Evolutionary conservation across 129 eudicot species (phyloP).

Genomic region (Escallonia rubra): DNA sequence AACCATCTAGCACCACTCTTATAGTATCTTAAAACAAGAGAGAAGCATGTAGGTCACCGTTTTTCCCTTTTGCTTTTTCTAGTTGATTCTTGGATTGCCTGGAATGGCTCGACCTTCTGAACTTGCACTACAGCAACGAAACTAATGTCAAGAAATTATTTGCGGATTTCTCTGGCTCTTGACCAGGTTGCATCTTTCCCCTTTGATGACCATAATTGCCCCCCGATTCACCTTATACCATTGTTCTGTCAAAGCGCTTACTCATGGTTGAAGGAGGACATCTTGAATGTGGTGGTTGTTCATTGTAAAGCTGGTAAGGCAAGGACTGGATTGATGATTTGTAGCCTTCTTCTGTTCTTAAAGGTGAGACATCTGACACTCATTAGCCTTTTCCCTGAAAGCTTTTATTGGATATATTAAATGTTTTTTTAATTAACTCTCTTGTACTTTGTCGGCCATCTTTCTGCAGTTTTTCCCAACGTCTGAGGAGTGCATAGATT

Average conservation of each 20-base stretch:
- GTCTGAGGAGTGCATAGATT: conserved; percentile 79
- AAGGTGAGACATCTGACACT: conserved; percentile 41
- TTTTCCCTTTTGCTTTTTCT: no score
- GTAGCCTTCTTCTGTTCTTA: conserved; percentile 81
- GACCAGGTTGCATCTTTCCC: conserved; percentile 95
- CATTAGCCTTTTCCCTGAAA: neutral
- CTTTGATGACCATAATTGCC: conserved; percentile 91
- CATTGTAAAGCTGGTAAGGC: conserved; percentile 99
- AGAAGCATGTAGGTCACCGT: no score
- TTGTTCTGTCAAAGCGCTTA: conserved; percentile 89
- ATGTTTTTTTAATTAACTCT: conserved; percentile 1
- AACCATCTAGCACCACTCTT: no score
- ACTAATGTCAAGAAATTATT: no score
- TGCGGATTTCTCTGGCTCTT: conserved; percentile 12
- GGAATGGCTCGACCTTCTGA: neutral
- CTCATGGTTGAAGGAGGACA: conserved; percentile 85
- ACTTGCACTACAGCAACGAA: neutral
- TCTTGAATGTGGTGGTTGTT: conserved; percentile 84
- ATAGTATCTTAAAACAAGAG: no score
- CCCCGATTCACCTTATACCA: conserved; percentile 83
- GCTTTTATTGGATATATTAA: neutral
- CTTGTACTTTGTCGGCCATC: conserved; percentile 2
- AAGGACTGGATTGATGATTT: conserved; percentile 94
- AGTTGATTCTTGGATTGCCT: no score
- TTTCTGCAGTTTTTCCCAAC: conserved; percentile 76